Base-by-base conservation (phyloP, 2,329 filamentous ascomycete species). In the Aspergillus bombycis region DNA sequence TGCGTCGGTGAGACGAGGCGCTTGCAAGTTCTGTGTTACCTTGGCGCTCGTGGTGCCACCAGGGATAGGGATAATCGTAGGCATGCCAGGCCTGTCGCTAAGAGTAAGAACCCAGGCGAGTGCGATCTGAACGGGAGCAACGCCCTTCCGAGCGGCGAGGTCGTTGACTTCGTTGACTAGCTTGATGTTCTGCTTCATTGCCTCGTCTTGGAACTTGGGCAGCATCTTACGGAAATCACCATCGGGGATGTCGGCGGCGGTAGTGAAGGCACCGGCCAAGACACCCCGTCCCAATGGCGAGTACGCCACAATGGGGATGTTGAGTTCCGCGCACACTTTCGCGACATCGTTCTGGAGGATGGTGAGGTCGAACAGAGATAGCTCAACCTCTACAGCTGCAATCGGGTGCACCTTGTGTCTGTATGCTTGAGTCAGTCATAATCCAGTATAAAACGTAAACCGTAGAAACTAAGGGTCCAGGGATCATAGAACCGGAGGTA, bases 231-330 rank as follows among this genome's bases (percentile, higher is more conserved):
- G 80, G 59, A 83, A 68, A 63, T 85, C 83, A 48, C 76, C 79
- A 50, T 81, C 76, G 0, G 80, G 81, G 46, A 86, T 75, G 62
- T 86, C 84, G 5, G 79, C 71, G 2, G 72, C 54, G 11, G 74
- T 81, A 62, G 77, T 82, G 70, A 85, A 78, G 54, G 82, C 73
- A 10, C 84, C 84, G 0, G 83, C 81, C 59, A 87, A 69, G 65
- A 87, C 84, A 1, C 88, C 88, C 9, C 83, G 78, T 26, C 86
- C 84, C 1, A 89, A 80, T 2, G 88, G 87, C 55, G 84, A 85
- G 77, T 89, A 89, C 2, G 84, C 84, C 11, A 88, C 75, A 50
- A 89, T 78, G 0, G 86, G 85, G 58, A 89, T 88, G 32, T 79
- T 78, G 1, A 87, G 76, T 72, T 87, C 83, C 1, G 80, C 83